Base-by-base conservation (phyloP, 768 basidiomycete species). In the Dioszegia aurantiaca region DNA sequence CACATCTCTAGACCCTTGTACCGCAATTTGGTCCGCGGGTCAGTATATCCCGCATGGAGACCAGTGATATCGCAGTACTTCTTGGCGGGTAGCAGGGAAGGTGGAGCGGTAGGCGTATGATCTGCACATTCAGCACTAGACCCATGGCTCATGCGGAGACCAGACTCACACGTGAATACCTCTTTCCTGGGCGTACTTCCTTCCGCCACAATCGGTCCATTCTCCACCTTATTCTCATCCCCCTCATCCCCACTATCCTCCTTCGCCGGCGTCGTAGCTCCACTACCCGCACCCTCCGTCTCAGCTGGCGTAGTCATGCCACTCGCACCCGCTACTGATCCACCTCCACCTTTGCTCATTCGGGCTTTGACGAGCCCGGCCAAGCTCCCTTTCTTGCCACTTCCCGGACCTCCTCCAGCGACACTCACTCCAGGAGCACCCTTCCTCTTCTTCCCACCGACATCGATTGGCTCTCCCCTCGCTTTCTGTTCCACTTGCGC, bases 31-130 rank as follows among this genome's bases (percentile, higher is more conserved):
- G 77, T 77, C 48, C 76, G 73, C 9, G 78, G 78, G 58, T 79
- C 78, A 11, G 74, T 74, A 62, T 78, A 79, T 3, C 62, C 56
- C 19, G 75, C 77, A 46, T 75, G 73, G 12, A 80, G 72, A 0
- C 79, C 79, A 1, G 79, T 80, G 41, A 80, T 73, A 52, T 80
- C 79, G 72, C 79, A 80, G 63, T 79, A 80, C 52, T 79, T 79
- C 61, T 79, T 80, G 0, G 75, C 58, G 4, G 79, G 79, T 3
- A 77, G 47, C 1, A 79, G 61, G 0, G 74, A 76, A 1, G 79
- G 79, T 5, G 78, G 78, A 0, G 78, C 78, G 12, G 70, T 62
- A 17, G 75, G 73, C 26, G 75, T 73, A 43, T 74, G 68, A 51
- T 74, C 73, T 76, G 52, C 40, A 14, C 19, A 33, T 23, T 59